Conservation (phyloP, 768 basidiomycete genomes). For the Pleurotus tuoliensis region DNA sequence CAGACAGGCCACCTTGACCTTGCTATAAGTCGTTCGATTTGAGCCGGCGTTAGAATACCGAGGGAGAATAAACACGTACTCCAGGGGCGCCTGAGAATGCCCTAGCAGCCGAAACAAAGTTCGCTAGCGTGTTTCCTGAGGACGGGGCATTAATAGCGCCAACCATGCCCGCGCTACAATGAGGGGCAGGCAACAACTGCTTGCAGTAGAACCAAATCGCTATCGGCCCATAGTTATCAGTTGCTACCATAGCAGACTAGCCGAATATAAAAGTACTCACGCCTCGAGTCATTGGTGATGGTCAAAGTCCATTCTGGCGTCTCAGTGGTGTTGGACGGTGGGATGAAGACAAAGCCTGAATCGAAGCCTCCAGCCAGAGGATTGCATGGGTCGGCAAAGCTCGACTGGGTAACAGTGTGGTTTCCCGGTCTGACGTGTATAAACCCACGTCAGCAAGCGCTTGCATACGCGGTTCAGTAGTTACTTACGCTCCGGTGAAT, state of each 20-base stretch:
- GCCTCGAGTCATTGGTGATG: conserved; percentile 40
- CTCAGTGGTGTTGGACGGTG: conserved; percentile 17
- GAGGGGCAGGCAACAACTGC: conserved; percentile 33
- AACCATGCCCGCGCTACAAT: conserved; percentile 45
- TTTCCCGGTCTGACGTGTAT: conserved; percentile 37
- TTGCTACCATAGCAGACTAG: conserved; percentile 13
- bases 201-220: conserved; percentile 57
- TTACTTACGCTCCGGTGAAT: conserved; percentile 40
- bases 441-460: neutral
- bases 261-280: conserved; percentile 25
- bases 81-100: conserved; percentile 22
- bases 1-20: conserved; percentile 36
- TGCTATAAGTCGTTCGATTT: conserved; percentile 24
- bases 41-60: neutral
- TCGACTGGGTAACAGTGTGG: conserved; percentile 51
- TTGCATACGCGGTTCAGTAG: neutral
- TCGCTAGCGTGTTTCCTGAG: conserved; percentile 36
- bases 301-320: conserved; percentile 47
- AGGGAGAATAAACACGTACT: conserved; percentile 24
- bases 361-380: conserved; percentile 46
- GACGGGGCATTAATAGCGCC: conserved; percentile 51
- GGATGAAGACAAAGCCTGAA: conserved; percentile 47
- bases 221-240: conserved; percentile 15
- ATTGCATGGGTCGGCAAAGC: conserved; percentile 41
- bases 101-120: conserved; percentile 31